A percentile compares a stretch with the other conserved stretches of the same genome.
phyloP scores from a whole-genome alignment of 202 grass and related monocot genomes.

The Miscanthus sacchariflorus region DNA sequence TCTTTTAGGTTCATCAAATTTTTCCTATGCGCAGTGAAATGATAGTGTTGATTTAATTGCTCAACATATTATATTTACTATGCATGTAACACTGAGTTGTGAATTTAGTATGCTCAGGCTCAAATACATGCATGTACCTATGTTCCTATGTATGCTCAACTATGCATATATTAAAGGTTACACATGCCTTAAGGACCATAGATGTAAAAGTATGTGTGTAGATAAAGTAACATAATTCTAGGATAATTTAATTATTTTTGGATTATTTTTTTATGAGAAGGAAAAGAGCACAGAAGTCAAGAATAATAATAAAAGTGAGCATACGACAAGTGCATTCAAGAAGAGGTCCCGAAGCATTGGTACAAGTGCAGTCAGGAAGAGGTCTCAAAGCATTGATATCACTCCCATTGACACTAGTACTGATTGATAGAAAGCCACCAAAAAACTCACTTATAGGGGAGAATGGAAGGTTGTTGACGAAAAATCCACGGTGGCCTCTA shows the following conservation, averaged over 20 bases:
- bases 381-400: neutral
- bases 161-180: too few relatives aligned
- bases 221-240: too few relatives aligned
- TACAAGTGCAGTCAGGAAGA: neutral
- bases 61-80: neutral
- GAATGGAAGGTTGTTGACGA: neutral
- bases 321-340: too few relatives aligned
- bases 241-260: too few relatives aligned
- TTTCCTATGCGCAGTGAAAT: neutral
- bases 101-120: too few relatives aligned
- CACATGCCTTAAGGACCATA: too few relatives aligned
- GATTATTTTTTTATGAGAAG: too few relatives aligned
- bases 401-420: neutral
- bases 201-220: too few relatives aligned
- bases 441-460: neutral
- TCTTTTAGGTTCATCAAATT: neutral
- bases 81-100: too few relatives aligned
- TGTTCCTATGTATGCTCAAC: too few relatives aligned
- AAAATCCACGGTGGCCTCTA: neutral
- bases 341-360: neutral
- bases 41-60: neutral
- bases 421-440: neutral
- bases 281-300: neutral
- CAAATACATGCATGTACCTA: too few relatives aligned
- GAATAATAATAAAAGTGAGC: neutral